These are phyloP conservation scores for Trichodelitschia bisporula DNA, from an alignment of 495 filamentous ascomycete species.

Conservation along the genomic window DNA sequence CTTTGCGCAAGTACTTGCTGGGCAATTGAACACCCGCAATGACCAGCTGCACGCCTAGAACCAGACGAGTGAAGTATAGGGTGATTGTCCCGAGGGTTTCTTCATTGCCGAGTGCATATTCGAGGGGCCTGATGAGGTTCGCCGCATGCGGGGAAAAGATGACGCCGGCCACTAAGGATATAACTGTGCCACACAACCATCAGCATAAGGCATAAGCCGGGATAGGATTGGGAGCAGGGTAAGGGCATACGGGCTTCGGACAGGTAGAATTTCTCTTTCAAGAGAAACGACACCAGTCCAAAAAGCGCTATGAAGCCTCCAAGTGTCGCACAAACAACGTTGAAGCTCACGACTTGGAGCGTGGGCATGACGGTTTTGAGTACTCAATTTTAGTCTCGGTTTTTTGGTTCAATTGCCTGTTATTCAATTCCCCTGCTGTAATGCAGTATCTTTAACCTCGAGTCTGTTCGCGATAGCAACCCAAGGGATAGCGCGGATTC, in stretches of 20 bases:
- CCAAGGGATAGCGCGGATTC: too few species aligned
- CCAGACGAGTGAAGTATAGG: constrained; percentile 64
- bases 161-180: constrained; percentile 59
- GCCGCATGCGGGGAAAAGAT: constrained; percentile 53
- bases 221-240: neutral
- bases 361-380: constrained; percentile 70
- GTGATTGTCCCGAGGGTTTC: constrained; percentile 39
- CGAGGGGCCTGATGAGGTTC: constrained; percentile 49
- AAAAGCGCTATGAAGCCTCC: constrained; percentile 79
- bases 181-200: constrained; percentile 33
- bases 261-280: constrained; percentile 77
- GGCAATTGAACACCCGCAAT: constrained; percentile 82
- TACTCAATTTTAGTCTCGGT: too few species aligned
- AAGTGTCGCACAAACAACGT: constrained; percentile 58
- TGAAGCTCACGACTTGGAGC: constrained; percentile 59
- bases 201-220: constrained; percentile 1
- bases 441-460: too few species aligned
- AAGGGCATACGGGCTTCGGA: constrained; percentile 59
- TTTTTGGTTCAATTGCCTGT: too few species aligned
- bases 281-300: constrained; percentile 66
- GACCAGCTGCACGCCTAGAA: constrained; percentile 77
- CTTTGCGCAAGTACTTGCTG: constrained; percentile 49
- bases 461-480: too few species aligned
- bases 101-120: constrained; percentile 43
- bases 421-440: too few species aligned